A percentile compares a stretch with the other conserved stretches of the same genome.
Evolutionary conservation across 805 yeast genomes (phyloP).

Genomic region (Starmerella cellae): DNA sequence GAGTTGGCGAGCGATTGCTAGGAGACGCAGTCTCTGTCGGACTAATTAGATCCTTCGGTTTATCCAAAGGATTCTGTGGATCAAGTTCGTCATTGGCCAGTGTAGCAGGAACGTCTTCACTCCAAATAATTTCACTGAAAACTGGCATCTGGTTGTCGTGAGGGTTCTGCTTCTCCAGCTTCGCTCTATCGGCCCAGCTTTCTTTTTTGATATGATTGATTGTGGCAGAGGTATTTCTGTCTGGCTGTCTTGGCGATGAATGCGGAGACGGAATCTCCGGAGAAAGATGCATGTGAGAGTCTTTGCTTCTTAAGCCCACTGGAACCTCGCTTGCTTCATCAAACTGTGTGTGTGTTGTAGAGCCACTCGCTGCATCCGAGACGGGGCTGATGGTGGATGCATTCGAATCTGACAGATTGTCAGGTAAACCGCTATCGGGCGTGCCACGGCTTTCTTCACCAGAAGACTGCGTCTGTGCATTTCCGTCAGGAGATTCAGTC

Average conservation of each 20-base stretch:
- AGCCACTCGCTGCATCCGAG: constrained; percentile 8
- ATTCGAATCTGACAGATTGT: neutral
- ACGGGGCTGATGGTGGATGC: constrained; percentile 2
- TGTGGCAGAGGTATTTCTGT: neutral
- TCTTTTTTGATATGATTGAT: too few species aligned
- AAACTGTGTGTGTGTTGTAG: constrained; percentile 7
- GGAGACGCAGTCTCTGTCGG: too few species aligned
- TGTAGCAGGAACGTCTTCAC: constrained; percentile 9
- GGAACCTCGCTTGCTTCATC: constrained; percentile 2
- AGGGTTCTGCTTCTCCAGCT: neutral
- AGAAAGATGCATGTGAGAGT: neutral
- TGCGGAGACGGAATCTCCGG: neutral
- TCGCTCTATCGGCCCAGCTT: neutral
- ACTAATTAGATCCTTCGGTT: too few species aligned
- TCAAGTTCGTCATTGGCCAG: neutral
- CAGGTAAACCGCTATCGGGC: too few species aligned
- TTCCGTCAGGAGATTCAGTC: neutral
- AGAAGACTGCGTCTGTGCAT: neutral
- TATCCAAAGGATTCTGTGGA: neutral
- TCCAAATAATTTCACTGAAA: constrained; percentile 21
- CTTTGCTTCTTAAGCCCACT: too few species aligned
- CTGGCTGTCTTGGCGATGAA: neutral
- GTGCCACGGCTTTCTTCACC: too few species aligned
- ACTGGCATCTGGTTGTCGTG: constrained; percentile 13
- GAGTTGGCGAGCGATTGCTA: too few species aligned